Conservation (phyloP, 2,329 filamentous ascomycete species). For the Cladobotryum protrusum region DNA sequence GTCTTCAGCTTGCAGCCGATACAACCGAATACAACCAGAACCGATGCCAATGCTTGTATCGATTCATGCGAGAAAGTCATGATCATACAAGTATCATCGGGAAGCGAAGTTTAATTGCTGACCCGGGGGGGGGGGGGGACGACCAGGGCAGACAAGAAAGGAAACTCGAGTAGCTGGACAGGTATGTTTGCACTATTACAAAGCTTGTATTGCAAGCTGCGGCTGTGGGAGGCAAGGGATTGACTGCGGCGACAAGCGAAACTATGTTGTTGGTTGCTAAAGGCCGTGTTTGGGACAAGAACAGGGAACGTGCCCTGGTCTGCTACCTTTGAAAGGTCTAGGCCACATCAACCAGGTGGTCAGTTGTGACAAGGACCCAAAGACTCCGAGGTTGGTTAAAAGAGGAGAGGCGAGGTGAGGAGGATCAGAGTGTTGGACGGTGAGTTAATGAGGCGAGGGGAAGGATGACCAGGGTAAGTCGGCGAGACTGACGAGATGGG, state of each 20-base stretch:
- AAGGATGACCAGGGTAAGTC: no score
- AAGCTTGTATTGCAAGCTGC: not conserved
- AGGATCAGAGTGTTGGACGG: no score
- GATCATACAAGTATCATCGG: no score
- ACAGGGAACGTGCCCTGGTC: not conserved
- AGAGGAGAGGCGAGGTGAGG: not conserved
- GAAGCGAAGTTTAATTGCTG: not conserved
- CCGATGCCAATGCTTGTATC: no score
- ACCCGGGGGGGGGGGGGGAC: not conserved
- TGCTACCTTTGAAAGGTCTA: not conserved
- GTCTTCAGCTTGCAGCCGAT: no score
- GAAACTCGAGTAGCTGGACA: not conserved
- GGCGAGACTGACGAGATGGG: not conserved
- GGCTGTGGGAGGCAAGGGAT: not conserved
- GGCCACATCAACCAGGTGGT: not conserved
- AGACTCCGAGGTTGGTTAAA: not conserved
- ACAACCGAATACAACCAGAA: no score
- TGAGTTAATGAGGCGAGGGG: no score
- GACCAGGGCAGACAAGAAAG: not conserved
- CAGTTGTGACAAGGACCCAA: not conserved
- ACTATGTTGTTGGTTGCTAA: not conserved
- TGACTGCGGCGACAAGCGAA: not conserved
- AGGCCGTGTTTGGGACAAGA: not conserved
- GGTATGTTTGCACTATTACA: not conserved
- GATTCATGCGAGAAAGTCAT: no score